Conservation (phyloP, 495 filamentous ascomycete species). For the Chlorociboria aeruginascens region DNA sequence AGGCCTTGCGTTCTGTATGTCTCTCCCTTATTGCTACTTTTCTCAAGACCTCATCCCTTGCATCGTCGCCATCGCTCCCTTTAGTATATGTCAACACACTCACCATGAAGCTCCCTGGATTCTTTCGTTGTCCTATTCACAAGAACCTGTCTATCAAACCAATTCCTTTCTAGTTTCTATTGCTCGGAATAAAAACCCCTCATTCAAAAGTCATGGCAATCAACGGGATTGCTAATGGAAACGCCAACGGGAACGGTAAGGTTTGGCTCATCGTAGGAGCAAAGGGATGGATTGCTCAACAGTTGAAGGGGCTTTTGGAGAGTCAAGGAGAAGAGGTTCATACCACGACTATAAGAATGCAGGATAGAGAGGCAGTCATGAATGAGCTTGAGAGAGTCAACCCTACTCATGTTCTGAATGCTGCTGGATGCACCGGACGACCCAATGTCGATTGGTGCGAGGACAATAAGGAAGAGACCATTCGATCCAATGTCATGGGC, state of each 20-base stretch:
- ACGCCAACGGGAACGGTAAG: not conserved
- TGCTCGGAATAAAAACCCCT: no score
- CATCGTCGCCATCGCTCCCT: no score
- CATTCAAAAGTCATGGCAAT: not conserved
- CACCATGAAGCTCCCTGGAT: no score
- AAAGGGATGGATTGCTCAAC: slow-evolving; percentile 50
- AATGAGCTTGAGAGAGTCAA: slow-evolving; percentile 41
- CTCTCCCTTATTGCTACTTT: no score
- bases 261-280: slow-evolving; percentile 52
- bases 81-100: no score
- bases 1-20: no score
- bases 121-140: no score
- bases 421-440: slow-evolving; percentile 52
- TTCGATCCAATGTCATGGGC: slow-evolving; percentile 52
- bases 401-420: slow-evolving; percentile 52
- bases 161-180: no score
- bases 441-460: slow-evolving; percentile 64
- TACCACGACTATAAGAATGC: slow-evolving; percentile 47
- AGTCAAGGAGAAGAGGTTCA: slow-evolving; percentile 45
- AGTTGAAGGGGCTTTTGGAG: slow-evolving; percentile 49
- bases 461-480: slow-evolving; percentile 51
- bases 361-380: slow-evolving; percentile 44
- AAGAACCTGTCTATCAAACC: no score
- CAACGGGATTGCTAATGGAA: slow-evolving; percentile 1
- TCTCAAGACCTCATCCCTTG: no score